Base-by-base conservation (phyloP, 1,139 yeast species). In the Kluyveromyces sp. region DNA sequence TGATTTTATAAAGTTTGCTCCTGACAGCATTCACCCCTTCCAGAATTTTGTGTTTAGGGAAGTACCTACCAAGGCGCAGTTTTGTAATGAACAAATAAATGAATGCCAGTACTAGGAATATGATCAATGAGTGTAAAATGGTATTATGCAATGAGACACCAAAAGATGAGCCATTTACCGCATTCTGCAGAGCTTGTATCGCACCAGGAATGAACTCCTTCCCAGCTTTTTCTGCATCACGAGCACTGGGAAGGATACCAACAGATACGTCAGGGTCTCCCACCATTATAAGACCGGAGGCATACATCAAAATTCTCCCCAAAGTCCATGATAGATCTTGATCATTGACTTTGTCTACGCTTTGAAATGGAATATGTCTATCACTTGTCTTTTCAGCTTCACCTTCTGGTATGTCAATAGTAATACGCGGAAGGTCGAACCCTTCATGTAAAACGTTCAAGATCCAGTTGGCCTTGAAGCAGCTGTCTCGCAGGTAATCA, bases 381-480 rank as follows among this genome's bases (percentile, higher is more conserved):
- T 63, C 60, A 22, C 26, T 9, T 22, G 26, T 22, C 9, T 61
- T 60, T 1, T 53, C 58, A 9, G 53, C 57, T 1, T 55, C 53
- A 4, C 59, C 60, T 3, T 51, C 50, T 7, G 71, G 57, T 3
- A 75, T 83, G 13, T 52, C 45, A 7, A 76, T 84, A 9, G 49
- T 36, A 11, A 77, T 64, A 47, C 87, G 61, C 1, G 94, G 94
- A 33, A 84, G 65, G 35, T 75, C 82, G 58, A 83, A 83, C 0
- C 94, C 94, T 54, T 84, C 94, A 55, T 84, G 94, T 35, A 84
- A 65, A 13, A 84, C 69, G 58, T 80, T 83, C 32, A 83, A 69
- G 2, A 84, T 84, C 94, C 94, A 84, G 53, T 80, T 77, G 7
- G 92, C 89, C 55, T 84, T 84, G 64, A 84, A 84, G 60, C 94